A percentile compares a stretch with the other conserved stretches of the same genome.
Evolutionary conservation across 495 filamentous ascomycete genomes (phyloP).

Genomic region (Penicillium lividum): DNA sequence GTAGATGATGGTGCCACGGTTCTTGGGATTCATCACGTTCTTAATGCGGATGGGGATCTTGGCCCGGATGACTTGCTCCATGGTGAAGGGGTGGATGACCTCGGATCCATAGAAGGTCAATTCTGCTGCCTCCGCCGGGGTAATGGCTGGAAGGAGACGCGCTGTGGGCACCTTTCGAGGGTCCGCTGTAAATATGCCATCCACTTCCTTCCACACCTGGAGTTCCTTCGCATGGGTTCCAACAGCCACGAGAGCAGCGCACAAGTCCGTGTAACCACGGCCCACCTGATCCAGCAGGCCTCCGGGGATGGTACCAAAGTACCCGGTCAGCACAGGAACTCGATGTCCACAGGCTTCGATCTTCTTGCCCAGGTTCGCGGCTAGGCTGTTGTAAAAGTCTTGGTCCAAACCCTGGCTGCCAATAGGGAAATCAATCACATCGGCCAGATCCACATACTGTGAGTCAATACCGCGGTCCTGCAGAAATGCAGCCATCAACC

Average conservation of each 20-base stretch:
- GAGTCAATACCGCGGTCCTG: slow-evolving; percentile 76
- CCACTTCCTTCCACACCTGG: slow-evolving; percentile 93
- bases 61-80: slow-evolving; percentile 96
- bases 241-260: slow-evolving; percentile 79
- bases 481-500: slow-evolving; percentile 79
- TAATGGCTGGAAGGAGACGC: slow-evolving; percentile 71
- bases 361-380: slow-evolving; percentile 62
- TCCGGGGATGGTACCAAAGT: slow-evolving; percentile 84
- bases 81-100: slow-evolving; percentile 97
- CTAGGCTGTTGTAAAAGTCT: slow-evolving; percentile 76
- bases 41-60: slow-evolving; percentile 95
- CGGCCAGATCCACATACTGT: slow-evolving; percentile 82
- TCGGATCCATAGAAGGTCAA: slow-evolving; percentile 92
- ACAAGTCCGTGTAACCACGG: slow-evolving; percentile 87
- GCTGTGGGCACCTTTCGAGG: slow-evolving; percentile 87
- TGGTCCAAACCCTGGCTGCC: slow-evolving; percentile 63
- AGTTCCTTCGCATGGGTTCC: slow-evolving; percentile 75
- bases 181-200: slow-evolving; percentile 88
- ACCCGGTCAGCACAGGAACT: slow-evolving; percentile 80
- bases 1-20: slow-evolving; percentile 84
- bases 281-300: slow-evolving; percentile 77
- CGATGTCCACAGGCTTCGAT: slow-evolving; percentile 67
- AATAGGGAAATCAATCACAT: slow-evolving; percentile 66
- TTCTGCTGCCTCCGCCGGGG: slow-evolving; percentile 85
- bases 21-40: slow-evolving; percentile 93